phyloP scores from a whole-genome alignment of 169 alveolate species.

The Plasmodium relictum region DNA sequence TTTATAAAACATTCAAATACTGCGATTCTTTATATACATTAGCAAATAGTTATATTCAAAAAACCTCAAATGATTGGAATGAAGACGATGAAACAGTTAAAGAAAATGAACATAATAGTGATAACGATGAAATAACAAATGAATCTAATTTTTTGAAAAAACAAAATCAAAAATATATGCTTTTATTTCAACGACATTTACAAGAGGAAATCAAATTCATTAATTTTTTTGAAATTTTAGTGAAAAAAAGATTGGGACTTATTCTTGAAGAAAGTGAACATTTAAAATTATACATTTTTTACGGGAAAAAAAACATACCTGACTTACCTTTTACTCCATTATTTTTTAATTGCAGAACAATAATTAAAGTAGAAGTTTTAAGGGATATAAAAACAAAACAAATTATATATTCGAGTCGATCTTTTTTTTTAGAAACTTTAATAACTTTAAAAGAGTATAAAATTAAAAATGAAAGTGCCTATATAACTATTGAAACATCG shows the following conservation, averaged over 20 bases:
- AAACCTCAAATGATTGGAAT: background rate
- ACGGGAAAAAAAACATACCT: constrained; percentile 54
- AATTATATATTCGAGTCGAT: constrained; percentile 64
- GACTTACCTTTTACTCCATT: constrained; percentile 33
- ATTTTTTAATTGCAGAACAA: constrained; percentile 61
- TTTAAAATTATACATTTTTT: constrained; percentile 54
- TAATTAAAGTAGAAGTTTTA: constrained; percentile 65
- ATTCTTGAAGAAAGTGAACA: constrained; percentile 42
- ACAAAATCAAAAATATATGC: constrained; percentile 48
- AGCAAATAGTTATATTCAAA: constrained; percentile 26
- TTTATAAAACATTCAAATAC: constrained; percentile 54
- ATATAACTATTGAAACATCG: constrained; percentile 41
- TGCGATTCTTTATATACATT: constrained; percentile 40
- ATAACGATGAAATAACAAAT: constrained; percentile 23
- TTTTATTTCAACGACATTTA: constrained; percentile 41
- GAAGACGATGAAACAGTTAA: background rate
- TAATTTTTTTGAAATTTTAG: constrained; percentile 45
- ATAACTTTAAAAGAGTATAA: constrained; percentile 66
- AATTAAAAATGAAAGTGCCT: constrained; percentile 63
- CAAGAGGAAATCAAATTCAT: constrained; percentile 52
- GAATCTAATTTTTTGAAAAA: constrained; percentile 30
- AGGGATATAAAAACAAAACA: constrained; percentile 62
- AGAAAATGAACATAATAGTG: background rate
- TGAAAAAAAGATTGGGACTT: constrained; percentile 30
- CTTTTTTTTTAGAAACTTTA: constrained; percentile 67